Evolutionary conservation across 176 grass and related monocot genomes (phyloP), one percentile per base, ranked within the genome.

Genomic region (Aechmea fasciata): DNA sequence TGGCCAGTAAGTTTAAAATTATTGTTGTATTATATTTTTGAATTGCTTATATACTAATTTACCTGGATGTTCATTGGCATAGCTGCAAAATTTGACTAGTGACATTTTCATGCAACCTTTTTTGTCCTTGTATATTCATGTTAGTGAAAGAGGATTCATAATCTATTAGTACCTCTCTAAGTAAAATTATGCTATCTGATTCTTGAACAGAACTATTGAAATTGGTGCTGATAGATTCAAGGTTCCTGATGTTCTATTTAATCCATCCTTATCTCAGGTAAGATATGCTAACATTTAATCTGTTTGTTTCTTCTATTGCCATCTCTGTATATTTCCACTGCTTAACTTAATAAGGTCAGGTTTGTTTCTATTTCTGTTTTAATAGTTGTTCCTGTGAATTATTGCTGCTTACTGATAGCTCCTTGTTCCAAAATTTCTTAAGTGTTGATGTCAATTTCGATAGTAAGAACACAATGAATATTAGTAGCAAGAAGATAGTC

Each of bases 191-290:
- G 52, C 59, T 72, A 51, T 69, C 12, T 66, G 47, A 67, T 62
- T 66, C 74, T 71, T 85, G 68, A 63, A 50, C 82, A 99, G 94
- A 75, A 99, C 84, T 66, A 99, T 99, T 84, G 94, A 99, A 90
- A 84, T 99, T 78, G 94, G 94, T 68, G 84, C 94, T 24, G 90
- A 93, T 77, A 93, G 94, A 93, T 99, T 99, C 78, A 99, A 99
- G 87, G 78, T 93, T 87, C 90, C 94, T 68, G 94, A 99, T 78
- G 79, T 99, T 83, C 73, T 99, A 64, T 99, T 99, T 75, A 99
- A 99, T 75, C 90, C 94, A 70, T 85, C 78, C 71, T 76, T 99
- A 68, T 85, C 87, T 48, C 89, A 90, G 94, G 94, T 99, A 80
- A 88, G 70, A 24, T 48, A 33, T 62, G 22, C 54, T 17, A 18